Evolutionary conservation across 2,329 filamentous ascomycete genomes (phyloP), one percentile per base, ranked within the genome.

Genomic region (Penicillium sumatraense): DNA sequence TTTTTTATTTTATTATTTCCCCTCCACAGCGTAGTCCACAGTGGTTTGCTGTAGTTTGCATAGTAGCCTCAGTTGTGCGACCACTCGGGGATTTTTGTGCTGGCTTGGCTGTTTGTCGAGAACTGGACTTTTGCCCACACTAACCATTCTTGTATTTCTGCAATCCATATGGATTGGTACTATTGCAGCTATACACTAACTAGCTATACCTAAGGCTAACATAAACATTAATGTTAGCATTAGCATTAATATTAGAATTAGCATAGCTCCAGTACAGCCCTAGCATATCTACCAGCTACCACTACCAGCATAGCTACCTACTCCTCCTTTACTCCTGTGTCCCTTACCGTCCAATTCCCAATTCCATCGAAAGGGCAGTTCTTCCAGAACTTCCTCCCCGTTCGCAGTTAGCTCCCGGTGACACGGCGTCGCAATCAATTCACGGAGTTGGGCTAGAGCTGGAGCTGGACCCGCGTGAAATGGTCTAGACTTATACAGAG

Each of bases 21-120:
- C 13, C 3, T 9, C 18, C 20, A 21, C 36, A 21, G 20, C 10
- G 13, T 7, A 14, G 38, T 24, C 14, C 24, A 6, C 14, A 44
- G 40, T 36, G 44, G 57, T 52, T 59, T 56, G 58, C 59, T n/a
- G n/a, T n/a, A n/a, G n/a, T n/a, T n/a, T n/a, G n/a, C n/a, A n/a
- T n/a, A n/a, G n/a, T n/a, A 59, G 56, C 56, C 53, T 55, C 56
- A 58, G 46, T 48, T 38, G 46, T 55, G 41, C 51, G 61, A 56
- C 62, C 62, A 63, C 41, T 62, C 68, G 51, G 69, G 62, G 54
- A 62, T 64, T 61, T 42, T 71, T 69, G 50, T 67, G 23, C 50
- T 41, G 57, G 42, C 42, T 46, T 52, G 49, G 41, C 41, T 33
- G 42, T 46, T 46, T 46, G 42, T 31, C 20, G 29, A 16, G 51